Evolutionary conservation across 345 rosid genomes (phyloP), one percentile per base, ranked within the genome.

Genomic region (Brassica rapa): DNA sequence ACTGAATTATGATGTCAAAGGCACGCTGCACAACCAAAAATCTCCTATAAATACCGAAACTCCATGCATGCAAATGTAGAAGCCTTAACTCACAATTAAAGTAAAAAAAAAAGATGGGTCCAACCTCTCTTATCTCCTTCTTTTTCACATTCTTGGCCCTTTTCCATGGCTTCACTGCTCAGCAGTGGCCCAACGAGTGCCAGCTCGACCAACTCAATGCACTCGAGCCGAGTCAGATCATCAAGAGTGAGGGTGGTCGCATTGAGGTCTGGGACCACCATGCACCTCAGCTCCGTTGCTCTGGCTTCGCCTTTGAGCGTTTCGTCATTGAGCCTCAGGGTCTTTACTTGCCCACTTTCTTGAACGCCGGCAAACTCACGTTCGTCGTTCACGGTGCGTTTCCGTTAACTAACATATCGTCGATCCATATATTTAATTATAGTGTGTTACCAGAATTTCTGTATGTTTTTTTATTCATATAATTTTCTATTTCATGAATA

Each of bases 261-360:
- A 79, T 85, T 1, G 91, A 91, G 77, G 49, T 82, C 0, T 88
- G 89, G 94, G 80, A 89, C 79, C 83, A 81, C 24, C 82, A 68
- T 69, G 80, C 82, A 41, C 77, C 87, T n/a, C 88, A 87, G 81
- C 86, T 88, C 82, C 87, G 71, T 59, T 90, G 97, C 71, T 78
- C 87, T 1, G 90, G 91, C 11, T 81, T 88, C 5, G 86, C 88
- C 11, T 49, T 86, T 19, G 63, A 71, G 11, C 88, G 87, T 41
- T 49, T 55, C 16, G 81, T 84, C 66, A 86, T 88, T 60, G 82
- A 85, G 25, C 86, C 81, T 3, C 78, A 80, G 23, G 94, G 91
- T 74, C 94, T 91, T 75, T 49, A 68, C 39, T 80, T 87, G 77
- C 97, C 93, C 0, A 63, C 78, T 53, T 88, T 75, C 77, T 29